A percentile compares a stretch with the other conserved stretches of the same genome.
Evolutionary conservation across 805 yeast genomes (phyloP).

Genomic region (Saccharomycopsis sp.): DNA sequence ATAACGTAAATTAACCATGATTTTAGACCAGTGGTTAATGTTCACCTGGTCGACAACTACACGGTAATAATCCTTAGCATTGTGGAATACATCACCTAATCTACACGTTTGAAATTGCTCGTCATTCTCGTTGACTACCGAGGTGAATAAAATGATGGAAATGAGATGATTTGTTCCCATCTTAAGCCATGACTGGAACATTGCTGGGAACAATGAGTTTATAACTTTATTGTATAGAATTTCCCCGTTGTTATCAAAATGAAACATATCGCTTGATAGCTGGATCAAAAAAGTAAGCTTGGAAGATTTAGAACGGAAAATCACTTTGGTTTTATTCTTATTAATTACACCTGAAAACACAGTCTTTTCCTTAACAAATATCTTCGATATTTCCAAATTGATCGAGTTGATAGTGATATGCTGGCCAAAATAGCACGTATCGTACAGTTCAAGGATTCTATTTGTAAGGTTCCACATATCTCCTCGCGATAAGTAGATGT

Average conservation of each 20-base stretch:
- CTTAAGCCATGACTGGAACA: slow-evolving; percentile 82
- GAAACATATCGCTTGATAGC: slow-evolving; percentile 95
- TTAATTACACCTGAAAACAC: slow-evolving; percentile 74
- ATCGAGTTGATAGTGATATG: slow-evolving; percentile 54
- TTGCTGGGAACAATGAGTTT: slow-evolving; percentile 84
- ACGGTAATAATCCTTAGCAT: slow-evolving; percentile 73
- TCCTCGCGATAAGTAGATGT: slow-evolving; percentile 75
- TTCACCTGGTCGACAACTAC: slow-evolving; percentile 95
- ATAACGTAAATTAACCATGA: slow-evolving; percentile 77
- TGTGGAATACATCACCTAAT: slow-evolving; percentile 62
- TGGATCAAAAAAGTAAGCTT: slow-evolving; percentile 77
- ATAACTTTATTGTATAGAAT: slow-evolving; percentile 88
- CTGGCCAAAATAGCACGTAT: slow-evolving; percentile 29
- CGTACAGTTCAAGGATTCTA: slow-evolving; percentile 60
- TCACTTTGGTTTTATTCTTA: slow-evolving; percentile 58
- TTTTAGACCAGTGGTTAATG: slow-evolving; percentile 82
- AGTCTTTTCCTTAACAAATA: slow-evolving; percentile 59
- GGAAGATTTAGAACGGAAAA: slow-evolving; percentile 89
- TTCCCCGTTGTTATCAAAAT: slow-evolving; percentile 94
- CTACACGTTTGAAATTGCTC: slow-evolving; percentile 20
- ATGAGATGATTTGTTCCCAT: slow-evolving; percentile 85
- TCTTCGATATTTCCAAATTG: slow-evolving; percentile 55
- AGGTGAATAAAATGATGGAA: slow-evolving; percentile 79
- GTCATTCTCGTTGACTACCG: slow-evolving; percentile 55
- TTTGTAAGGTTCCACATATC: slow-evolving; percentile 87